These are phyloP conservation scores for Diaporthe batatas DNA, from an alignment of 2,329 filamentous ascomycete species.

Conservation along the genomic window DNA sequence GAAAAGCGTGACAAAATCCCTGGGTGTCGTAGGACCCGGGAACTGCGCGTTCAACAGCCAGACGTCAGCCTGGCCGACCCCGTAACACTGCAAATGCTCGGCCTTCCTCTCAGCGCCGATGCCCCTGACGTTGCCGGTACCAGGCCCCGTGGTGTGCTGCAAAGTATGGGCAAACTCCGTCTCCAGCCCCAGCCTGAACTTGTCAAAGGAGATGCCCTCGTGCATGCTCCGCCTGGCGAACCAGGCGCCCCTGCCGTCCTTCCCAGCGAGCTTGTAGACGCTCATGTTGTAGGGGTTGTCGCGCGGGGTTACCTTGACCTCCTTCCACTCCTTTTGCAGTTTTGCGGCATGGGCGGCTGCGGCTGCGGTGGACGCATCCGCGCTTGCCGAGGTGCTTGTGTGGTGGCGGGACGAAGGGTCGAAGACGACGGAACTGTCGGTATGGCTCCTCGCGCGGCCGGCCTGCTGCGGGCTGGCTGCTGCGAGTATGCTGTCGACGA, in stretches of 20 bases:
- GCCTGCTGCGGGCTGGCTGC: constrained; percentile 62
- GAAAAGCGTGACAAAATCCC: constrained; percentile 88
- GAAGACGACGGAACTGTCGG: constrained; percentile 65
- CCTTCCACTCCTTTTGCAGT: constrained; percentile 89
- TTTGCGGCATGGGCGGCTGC: constrained; percentile 53
- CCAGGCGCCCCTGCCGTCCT: constrained; percentile 89
- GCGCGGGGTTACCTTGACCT: constrained; percentile 77
- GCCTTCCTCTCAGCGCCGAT: constrained; percentile 85
- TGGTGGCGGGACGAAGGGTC: constrained; percentile 61
- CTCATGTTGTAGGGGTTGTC: constrained; percentile 83
- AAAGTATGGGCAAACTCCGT: constrained; percentile 85
- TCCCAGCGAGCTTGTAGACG: constrained; percentile 83
- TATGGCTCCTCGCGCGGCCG: constrained; percentile 63
- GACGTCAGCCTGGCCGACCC: constrained; percentile 76
- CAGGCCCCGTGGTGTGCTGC: constrained; percentile 66
- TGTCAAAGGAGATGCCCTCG: constrained; percentile 79
- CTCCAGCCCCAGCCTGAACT: constrained; percentile 82
- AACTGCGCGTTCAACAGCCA: constrained; percentile 92
- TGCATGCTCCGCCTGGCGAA: constrained; percentile 90
- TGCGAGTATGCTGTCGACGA: constrained; percentile 82
- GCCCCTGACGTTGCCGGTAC: constrained; percentile 82
- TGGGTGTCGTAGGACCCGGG: constrained; percentile 85
- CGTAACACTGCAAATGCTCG: constrained; percentile 71
- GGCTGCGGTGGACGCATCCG: constrained; percentile 53
- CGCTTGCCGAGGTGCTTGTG: constrained; percentile 43